Evolutionary conservation across 2,329 filamentous ascomycete genomes (phyloP).

Genomic region (Mariannaea elegans): DNA sequence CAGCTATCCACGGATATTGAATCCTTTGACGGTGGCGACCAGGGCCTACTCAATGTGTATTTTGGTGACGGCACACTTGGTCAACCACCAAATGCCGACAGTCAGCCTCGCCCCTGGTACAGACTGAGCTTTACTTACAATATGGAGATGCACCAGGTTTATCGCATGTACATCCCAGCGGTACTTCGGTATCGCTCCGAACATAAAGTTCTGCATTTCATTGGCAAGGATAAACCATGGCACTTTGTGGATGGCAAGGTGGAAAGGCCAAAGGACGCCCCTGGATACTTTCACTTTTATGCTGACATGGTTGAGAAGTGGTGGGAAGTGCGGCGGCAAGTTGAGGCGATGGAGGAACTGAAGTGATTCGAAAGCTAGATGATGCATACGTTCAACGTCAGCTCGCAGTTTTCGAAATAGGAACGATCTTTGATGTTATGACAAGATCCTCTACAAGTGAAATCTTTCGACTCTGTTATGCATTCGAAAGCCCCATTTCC

Average conservation of each 20-base stretch:
- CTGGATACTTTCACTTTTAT: background rate
- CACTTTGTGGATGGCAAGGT: conserved; percentile 1
- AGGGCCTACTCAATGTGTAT: conserved; percentile 2
- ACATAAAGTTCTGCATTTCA: conserved; percentile 5
- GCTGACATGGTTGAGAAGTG: background rate
- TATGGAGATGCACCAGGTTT: conserved; percentile 4
- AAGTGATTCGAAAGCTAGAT: no score
- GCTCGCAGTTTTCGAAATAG: no score
- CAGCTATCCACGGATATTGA: background rate
- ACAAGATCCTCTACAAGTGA: no score
- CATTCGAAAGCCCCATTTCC: no score
- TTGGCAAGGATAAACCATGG: conserved; percentile 7
- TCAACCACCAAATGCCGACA: background rate
- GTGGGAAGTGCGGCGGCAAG: background rate
- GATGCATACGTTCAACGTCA: no score
- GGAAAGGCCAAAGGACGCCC: background rate
- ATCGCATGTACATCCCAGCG: background rate
- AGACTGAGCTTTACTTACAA: conserved; percentile 7
- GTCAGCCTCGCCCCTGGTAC: background rate
- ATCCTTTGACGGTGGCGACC: conserved; percentile 5
- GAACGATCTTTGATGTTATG: no score
- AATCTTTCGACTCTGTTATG: no score
- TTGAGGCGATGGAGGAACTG: background rate
- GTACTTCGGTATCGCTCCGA: background rate
- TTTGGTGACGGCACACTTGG: conserved; percentile 1